A percentile compares a stretch with the other conserved stretches of the same genome.
phyloP scores from a whole-genome alignment of 2,329 filamentous ascomycete species.

The Emmonsia crescens region DNA sequence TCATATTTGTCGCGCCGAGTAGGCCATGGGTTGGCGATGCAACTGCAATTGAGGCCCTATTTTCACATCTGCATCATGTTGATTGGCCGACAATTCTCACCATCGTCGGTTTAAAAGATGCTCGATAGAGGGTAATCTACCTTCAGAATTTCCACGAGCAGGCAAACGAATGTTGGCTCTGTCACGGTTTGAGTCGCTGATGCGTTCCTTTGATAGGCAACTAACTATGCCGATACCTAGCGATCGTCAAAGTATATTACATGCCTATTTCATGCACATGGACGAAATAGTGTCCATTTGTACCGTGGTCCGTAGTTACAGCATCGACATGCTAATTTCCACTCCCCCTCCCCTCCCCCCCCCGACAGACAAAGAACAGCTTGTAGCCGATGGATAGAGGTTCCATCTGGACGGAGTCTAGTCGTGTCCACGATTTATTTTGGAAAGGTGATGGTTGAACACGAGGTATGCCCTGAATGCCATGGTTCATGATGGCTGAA shows the following conservation, averaged over 20 bases:
- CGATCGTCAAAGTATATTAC: not conserved
- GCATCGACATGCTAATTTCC: not conserved
- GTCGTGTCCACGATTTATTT: not conserved
- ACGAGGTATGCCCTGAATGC: no score
- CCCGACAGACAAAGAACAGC: not conserved
- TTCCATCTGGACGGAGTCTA: not conserved
- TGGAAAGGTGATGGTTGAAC: not conserved
- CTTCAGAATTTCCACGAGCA: not conserved
- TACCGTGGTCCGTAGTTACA: no score
- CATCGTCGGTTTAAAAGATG: not conserved
- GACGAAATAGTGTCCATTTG: not conserved
- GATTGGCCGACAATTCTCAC: not conserved
- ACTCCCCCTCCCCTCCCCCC: not conserved
- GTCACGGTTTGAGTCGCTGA: no score
- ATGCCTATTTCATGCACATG: not conserved
- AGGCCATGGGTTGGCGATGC: not conserved
- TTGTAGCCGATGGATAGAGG: not conserved
- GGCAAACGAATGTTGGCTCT: not conserved
- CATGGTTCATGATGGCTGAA: no score
- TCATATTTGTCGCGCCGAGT: not conserved
- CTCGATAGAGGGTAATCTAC: not conserved
- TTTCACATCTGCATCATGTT: not conserved
- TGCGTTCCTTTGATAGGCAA: no score
- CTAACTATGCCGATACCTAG: not conserved
- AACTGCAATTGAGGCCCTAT: not conserved